Percentiles rank a stretch among this genome's conserved stretches.
Conservation (phyloP, 164 flowering plant genomes). For the Piper longum region DNA sequence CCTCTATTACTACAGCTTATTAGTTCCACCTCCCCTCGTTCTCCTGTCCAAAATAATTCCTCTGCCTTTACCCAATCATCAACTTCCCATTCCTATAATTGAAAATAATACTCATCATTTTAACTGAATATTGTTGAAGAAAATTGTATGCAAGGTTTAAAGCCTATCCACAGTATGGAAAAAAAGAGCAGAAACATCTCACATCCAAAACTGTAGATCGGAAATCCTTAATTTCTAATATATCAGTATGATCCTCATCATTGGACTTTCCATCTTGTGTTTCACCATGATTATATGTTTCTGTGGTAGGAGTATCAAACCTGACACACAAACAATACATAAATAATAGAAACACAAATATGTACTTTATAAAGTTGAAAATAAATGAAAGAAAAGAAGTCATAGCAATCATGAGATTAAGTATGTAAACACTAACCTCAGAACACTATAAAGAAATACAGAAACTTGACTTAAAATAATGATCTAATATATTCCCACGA, state of each 20-base stretch:
- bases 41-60: slow-evolving; percentile 10
- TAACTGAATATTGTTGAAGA: neutral
- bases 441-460: neutral
- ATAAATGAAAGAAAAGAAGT: too few species aligned
- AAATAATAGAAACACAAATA: neutral
- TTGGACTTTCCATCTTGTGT: slow-evolving; percentile 7
- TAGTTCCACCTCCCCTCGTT: slow-evolving; percentile 44
- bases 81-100: slow-evolving; percentile 39
- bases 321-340: slow-evolving; percentile 19
- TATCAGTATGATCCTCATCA: slow-evolving; percentile 13
- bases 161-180: too few species aligned
- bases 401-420: too few species aligned
- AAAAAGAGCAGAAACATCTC: neutral
- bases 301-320: slow-evolving; percentile 27
- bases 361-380: too few species aligned
- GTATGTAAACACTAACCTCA: neutral
- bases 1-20: slow-evolving; percentile 76
- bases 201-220: slow-evolving; percentile 31
- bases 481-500: too few species aligned
- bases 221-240: slow-evolving; percentile 22
- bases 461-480: too few species aligned
- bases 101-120: too few species aligned
- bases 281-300: slow-evolving; percentile 10
- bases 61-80: slow-evolving; percentile 64
- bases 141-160: too few species aligned